phyloP scores from a whole-genome alignment of 1,139 yeast species.

The Scheffersomyces insectosa region DNA sequence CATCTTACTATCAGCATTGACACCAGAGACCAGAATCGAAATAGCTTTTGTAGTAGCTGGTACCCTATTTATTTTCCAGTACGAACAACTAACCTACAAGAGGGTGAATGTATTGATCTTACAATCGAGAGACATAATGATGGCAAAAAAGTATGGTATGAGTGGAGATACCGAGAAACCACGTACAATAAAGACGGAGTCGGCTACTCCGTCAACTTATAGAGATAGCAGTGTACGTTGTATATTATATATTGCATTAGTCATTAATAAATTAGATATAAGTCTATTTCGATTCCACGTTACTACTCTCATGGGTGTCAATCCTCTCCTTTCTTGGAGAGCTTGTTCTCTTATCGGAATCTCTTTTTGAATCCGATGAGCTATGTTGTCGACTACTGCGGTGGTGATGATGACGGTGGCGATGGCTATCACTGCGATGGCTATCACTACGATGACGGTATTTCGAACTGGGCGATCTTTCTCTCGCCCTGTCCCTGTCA shows the following conservation, averaged over 20 bases:
- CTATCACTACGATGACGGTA: conserved; percentile 1
- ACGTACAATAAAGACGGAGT: conserved; percentile 20
- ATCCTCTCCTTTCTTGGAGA: conserved; percentile 2
- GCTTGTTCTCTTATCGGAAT: conserved; percentile 26
- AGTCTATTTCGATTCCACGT: neutral
- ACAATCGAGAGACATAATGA: conserved; percentile 36
- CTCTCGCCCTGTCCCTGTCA: conserved; percentile 6
- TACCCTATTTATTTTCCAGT: conserved; percentile 77
- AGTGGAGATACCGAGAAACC: conserved; percentile 53
- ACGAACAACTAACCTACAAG: conserved; percentile 42
- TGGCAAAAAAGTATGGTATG: conserved; percentile 62
- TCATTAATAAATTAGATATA: neutral
- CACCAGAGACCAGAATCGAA: conserved; percentile 5
- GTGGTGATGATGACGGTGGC: neutral
- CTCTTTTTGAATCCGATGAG: conserved; percentile 18
- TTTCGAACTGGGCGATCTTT: neutral
- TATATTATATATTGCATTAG: neutral
- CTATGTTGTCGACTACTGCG: conserved; percentile 6
- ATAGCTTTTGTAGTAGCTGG: conserved; percentile 46
- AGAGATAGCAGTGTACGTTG: conserved; percentile 2
- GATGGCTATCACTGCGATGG: conserved; percentile 1
- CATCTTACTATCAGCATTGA: conserved; percentile 43
- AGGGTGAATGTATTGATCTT: conserved; percentile 52
- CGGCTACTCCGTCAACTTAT: conserved; percentile 1
- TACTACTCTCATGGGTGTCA: neutral